phyloP scores from a whole-genome alignment of 768 basidiomycete genomes.

The Kwoniella europaea region DNA sequence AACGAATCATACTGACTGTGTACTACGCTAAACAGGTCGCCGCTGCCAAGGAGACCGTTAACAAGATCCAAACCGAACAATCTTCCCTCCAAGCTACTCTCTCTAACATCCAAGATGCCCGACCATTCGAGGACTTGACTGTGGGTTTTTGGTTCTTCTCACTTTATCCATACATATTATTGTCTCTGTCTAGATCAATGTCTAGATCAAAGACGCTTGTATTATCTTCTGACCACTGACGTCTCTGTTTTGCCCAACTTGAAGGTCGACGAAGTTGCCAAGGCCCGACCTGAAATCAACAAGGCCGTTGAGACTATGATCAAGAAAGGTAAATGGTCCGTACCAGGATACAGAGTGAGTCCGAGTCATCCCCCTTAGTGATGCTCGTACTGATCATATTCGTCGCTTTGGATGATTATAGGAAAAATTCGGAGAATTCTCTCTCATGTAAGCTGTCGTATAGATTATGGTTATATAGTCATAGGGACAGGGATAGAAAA shows the following conservation, averaged over 20 bases:
- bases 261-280: conserved; percentile 84
- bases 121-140: conserved; percentile 95
- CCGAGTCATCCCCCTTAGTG: neutral
- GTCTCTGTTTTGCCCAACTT: neutral
- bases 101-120: conserved; percentile 93
- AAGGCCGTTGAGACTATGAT: conserved; percentile 89
- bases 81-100: conserved; percentile 89
- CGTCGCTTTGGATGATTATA: conserved; percentile 45
- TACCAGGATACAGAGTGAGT: conserved; percentile 71
- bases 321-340: conserved; percentile 97
- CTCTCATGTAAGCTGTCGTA: conserved; percentile 69
- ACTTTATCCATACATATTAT: neutral
- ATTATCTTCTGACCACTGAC: neutral
- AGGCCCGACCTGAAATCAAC: conserved; percentile 87
- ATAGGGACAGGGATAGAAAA: conserved; percentile 7
- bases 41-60: conserved; percentile 84
- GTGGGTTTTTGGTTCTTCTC: conserved; percentile 63
- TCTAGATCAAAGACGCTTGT: neutral
- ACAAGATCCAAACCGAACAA: conserved; percentile 88
- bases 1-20: neutral
- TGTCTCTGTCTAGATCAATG: neutral
- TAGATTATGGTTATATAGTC: conserved; percentile 3
- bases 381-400: neutral
- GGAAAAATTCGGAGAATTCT: conserved; percentile 96
- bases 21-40: conserved; percentile 65